Percentiles rank a stretch among this genome's conserved stretches.
phyloP scores from a whole-genome alignment of 2,329 filamentous ascomycete species.

The Cordyceps farinosa region DNA sequence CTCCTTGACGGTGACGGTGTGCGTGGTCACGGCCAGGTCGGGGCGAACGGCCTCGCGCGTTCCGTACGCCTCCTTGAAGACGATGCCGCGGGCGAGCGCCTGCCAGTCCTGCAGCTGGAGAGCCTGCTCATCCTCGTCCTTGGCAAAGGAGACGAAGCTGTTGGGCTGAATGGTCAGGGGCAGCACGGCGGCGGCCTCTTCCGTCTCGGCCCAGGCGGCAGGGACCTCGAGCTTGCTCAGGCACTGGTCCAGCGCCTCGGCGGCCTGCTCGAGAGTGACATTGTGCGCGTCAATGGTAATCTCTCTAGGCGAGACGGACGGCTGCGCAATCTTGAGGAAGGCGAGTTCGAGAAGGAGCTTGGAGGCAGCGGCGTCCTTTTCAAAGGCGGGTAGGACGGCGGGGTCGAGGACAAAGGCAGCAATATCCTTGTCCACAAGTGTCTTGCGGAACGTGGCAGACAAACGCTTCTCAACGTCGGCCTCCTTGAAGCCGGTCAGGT shows the following conservation, averaged over 20 bases:
- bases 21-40: conserved; percentile 81
- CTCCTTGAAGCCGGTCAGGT: conserved; percentile 74
- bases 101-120: conserved; percentile 71
- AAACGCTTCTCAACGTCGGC: conserved; percentile 89
- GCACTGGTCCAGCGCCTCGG: conserved; percentile 65
- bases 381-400: conserved; percentile 62
- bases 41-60: conserved; percentile 73
- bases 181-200: conserved; percentile 47
- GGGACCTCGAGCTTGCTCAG: conserved; percentile 73
- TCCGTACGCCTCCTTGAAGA: conserved; percentile 91
- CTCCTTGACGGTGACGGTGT: conserved; percentile 86
- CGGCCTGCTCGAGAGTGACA: conserved; percentile 49
- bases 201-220: conserved; percentile 70
- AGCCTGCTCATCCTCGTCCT: conserved; percentile 66
- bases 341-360: conserved; percentile 72
- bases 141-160: conserved; percentile 79
- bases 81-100: conserved; percentile 77
- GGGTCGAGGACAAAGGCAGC: conserved; percentile 74
- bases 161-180: conserved; percentile 68
- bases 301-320: conserved; percentile 65
- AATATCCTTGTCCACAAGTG: conserved; percentile 65
- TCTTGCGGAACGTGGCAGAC: conserved; percentile 65
- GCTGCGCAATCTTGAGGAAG: conserved; percentile 74
- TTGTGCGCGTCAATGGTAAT: conserved; percentile 56
- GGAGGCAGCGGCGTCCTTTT: conserved; percentile 61